phyloP scores from a whole-genome alignment of 2,329 filamentous ascomycete species.

The Hymenotorrendiella dingleyae region DNA sequence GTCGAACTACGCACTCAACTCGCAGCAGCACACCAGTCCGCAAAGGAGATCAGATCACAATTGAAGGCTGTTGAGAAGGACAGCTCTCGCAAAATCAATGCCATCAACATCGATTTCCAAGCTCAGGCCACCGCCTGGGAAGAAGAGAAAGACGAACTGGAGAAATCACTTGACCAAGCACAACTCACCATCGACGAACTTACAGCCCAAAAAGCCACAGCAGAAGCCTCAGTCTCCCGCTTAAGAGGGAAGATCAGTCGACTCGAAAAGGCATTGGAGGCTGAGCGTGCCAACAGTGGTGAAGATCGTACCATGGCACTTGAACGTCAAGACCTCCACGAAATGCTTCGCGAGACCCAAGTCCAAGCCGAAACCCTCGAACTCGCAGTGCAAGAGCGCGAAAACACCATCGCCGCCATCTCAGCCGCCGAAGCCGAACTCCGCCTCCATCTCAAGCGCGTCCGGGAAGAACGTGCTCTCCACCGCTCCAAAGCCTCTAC shows the following conservation, averaged over 20 bases:
- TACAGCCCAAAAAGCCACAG: conserved; percentile 33
- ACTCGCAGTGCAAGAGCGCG: conserved; percentile 63
- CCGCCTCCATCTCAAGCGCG: conserved; percentile 62
- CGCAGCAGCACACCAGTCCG: conserved; percentile 50
- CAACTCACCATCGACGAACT: conserved; percentile 39
- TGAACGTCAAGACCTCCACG: conserved; percentile 54
- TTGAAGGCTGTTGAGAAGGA: conserved; percentile 43
- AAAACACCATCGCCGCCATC: conserved; percentile 55
- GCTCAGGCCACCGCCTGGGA: conserved; percentile 36
- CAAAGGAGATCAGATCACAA: conserved; percentile 48
- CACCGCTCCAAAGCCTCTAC: conserved; percentile 19
- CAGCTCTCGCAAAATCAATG: conserved; percentile 33
- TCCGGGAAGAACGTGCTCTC: conserved; percentile 57
- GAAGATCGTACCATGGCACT: conserved; percentile 54
- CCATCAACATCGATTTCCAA: conserved; percentile 46
- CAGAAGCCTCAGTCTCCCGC: conserved; percentile 40
- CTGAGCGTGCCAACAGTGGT: conserved; percentile 46
- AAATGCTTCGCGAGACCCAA: conserved; percentile 56
- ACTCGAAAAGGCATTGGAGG: conserved; percentile 43
- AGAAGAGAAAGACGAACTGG: conserved; percentile 27
- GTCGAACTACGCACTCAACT: conserved; percentile 55
- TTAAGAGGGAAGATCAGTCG: conserved; percentile 43
- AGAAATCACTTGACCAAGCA: conserved; percentile 40
- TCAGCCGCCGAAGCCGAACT: conserved; percentile 53
- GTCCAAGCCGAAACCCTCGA: conserved; percentile 64